Percentiles rank a stretch among this genome's conserved stretches.
phyloP scores from a whole-genome alignment of 768 basidiomycete species.

The Steccherinum ochraceum region DNA sequence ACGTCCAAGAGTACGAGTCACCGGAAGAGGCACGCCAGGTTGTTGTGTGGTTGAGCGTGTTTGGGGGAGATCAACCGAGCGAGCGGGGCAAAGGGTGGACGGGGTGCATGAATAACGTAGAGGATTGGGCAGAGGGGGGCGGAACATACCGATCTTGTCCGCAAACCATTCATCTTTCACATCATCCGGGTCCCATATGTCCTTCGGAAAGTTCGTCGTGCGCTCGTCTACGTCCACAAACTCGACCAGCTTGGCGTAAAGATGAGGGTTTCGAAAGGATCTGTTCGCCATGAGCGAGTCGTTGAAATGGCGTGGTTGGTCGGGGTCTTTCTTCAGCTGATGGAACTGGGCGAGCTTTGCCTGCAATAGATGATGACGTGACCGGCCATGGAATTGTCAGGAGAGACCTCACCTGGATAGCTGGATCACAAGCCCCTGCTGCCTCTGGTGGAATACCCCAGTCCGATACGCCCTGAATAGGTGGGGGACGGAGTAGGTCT shows the following conservation, averaged over 20 bases:
- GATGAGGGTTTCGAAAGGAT: conserved; percentile 92
- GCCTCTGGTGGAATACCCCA: conserved; percentile 74
- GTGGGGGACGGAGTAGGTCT: conserved; percentile 51
- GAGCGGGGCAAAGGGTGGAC: background rate
- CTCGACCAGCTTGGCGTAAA: conserved; percentile 93
- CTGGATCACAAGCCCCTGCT: conserved; percentile 50
- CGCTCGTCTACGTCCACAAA: conserved; percentile 90
- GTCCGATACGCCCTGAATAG: conserved; percentile 56
- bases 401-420: conserved; percentile 43
- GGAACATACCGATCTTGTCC: conserved; percentile 64
- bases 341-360: conserved; percentile 79
- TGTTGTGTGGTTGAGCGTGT: background rate
- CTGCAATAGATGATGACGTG: conserved; percentile 32
- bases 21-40: no score
- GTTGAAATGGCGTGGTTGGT: conserved; percentile 84
- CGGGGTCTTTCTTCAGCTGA: conserved; percentile 54
- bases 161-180: conserved; percentile 69
- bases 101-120: no score
- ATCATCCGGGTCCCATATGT: conserved; percentile 68
- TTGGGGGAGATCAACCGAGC: background rate
- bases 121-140: background rate
- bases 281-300: conserved; percentile 90
- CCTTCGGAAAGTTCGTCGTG: conserved; percentile 70
- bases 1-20: background rate
- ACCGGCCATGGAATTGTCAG: background rate